Percentiles rank a stretch among this genome's conserved stretches.
phyloP scores from a whole-genome alignment of 306 rosid genomes.

The Corylus americana region DNA sequence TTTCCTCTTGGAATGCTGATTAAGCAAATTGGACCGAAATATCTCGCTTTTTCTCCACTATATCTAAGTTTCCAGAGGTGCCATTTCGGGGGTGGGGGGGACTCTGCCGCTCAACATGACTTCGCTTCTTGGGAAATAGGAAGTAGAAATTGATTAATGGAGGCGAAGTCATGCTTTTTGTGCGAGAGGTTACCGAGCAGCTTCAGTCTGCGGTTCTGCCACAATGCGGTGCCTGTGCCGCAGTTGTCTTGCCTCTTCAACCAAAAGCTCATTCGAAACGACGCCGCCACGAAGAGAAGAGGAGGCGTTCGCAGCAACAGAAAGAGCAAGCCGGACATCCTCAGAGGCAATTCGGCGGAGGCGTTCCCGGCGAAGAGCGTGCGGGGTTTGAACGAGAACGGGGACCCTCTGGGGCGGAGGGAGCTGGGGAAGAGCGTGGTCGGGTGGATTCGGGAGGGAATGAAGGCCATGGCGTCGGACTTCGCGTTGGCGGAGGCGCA shows the following conservation, averaged over 20 bases:
- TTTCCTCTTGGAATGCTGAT: not conserved
- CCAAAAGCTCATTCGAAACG: slow-evolving; percentile 28
- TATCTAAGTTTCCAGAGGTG: not conserved
- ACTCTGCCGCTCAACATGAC: not conserved
- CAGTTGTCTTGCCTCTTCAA: slow-evolving; percentile 25
- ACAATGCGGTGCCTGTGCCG: not conserved
- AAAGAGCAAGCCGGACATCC: not conserved
- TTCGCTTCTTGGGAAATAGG: not conserved
- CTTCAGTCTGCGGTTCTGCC: slow-evolving; percentile 19
- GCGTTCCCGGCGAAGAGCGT: not conserved
- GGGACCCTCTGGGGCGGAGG: slow-evolving; percentile 70
- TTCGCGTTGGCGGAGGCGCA: slow-evolving; percentile 55
- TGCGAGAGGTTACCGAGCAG: slow-evolving; percentile 24
- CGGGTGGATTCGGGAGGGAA: slow-evolving; percentile 62
- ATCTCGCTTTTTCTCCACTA: not conserved
- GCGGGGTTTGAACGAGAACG: slow-evolving; percentile 37
- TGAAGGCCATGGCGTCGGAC: slow-evolving; percentile 72
- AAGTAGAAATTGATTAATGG: slow-evolving; percentile 16
- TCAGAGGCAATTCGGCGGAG: not conserved
- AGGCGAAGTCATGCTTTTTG: slow-evolving; percentile 36
- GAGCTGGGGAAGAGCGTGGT: slow-evolving; percentile 69
- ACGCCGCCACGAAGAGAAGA: slow-evolving; percentile 3
- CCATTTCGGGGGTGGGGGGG: not conserved
- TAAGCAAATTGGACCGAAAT: not conserved
- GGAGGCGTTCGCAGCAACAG: not conserved